phyloP scores from a whole-genome alignment of 495 filamentous ascomycete species.

The Ascobolus immersus region DNA sequence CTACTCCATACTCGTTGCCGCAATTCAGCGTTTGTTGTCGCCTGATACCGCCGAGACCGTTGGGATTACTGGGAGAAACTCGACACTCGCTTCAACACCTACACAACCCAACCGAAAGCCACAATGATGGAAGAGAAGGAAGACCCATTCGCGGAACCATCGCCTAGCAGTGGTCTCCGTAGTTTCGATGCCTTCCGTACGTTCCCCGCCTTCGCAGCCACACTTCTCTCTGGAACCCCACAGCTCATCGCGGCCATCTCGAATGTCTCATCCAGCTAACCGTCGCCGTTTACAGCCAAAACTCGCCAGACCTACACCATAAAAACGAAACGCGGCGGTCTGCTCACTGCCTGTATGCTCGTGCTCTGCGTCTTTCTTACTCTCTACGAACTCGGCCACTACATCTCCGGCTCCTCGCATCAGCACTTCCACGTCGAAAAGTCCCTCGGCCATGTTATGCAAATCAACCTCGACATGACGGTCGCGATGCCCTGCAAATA shows the following conservation, averaged over 20 bases:
- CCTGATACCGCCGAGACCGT: too few relatives aligned
- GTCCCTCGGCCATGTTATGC: conserved; percentile 58
- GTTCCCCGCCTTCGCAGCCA: conserved; percentile 16
- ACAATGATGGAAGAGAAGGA: too few relatives aligned
- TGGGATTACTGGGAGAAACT: too few relatives aligned
- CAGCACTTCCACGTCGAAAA: conserved; percentile 91
- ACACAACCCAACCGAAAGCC: too few relatives aligned
- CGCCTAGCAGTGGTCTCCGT: conserved; percentile 21
- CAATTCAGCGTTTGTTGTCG: too few relatives aligned
- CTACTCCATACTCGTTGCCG: too few relatives aligned
- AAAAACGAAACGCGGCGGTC: conserved; percentile 56
- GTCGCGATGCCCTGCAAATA: conserved; percentile 72
- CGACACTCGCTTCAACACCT: too few relatives aligned
- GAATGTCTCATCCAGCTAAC: conserved; percentile 11
- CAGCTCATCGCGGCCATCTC: background rate
- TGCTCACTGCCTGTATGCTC: conserved; percentile 72
- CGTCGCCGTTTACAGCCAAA: conserved; percentile 38
- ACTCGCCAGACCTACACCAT: conserved; percentile 65
- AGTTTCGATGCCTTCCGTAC: conserved; percentile 95
- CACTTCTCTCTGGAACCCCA: background rate
- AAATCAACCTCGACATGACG: conserved; percentile 89
- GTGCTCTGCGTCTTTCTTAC: conserved; percentile 44
- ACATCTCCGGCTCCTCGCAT: conserved; percentile 57
- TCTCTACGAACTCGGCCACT: conserved; percentile 49
- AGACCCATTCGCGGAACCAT: too few relatives aligned